Conservation (phyloP, 2,329 filamentous ascomycete genomes). For the Venturia effusa region DNA sequence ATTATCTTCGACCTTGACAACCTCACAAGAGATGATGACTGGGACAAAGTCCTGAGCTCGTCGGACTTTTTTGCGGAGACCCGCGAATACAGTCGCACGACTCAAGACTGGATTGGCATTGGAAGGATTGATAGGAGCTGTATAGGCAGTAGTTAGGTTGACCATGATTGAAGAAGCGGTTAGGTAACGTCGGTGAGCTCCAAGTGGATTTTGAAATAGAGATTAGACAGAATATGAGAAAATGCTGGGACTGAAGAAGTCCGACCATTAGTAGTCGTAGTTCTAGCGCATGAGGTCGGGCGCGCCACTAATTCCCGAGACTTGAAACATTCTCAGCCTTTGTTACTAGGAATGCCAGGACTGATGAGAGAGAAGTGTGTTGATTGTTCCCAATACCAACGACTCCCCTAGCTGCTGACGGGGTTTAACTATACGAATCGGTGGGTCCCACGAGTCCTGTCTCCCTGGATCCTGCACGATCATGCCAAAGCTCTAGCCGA, state of each 20-base stretch:
- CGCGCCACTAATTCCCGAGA: background rate
- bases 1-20: slow-evolving; percentile 28
- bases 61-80: slow-evolving; percentile 36
- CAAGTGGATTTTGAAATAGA: background rate
- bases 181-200: background rate
- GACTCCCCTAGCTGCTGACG: background rate
- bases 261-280: background rate
- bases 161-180: background rate
- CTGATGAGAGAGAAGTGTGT: no score
- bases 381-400: no score
- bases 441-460: background rate
- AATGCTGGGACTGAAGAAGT: background rate
- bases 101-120: slow-evolving; percentile 27
- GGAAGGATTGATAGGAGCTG: slow-evolving; percentile 33
- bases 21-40: slow-evolving; percentile 30
- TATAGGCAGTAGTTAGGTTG: slow-evolving; percentile 30
- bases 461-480: background rate
- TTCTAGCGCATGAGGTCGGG: no score
- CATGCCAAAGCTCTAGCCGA: background rate
- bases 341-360: background rate
- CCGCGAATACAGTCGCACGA: slow-evolving; percentile 30
- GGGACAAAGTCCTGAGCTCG: slow-evolving; percentile 36
- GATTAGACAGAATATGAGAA: background rate
- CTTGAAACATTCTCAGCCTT: background rate
- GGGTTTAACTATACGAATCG: background rate